Conservation (phyloP, 306 rosid genomes). For the Mimosa pudica region DNA sequence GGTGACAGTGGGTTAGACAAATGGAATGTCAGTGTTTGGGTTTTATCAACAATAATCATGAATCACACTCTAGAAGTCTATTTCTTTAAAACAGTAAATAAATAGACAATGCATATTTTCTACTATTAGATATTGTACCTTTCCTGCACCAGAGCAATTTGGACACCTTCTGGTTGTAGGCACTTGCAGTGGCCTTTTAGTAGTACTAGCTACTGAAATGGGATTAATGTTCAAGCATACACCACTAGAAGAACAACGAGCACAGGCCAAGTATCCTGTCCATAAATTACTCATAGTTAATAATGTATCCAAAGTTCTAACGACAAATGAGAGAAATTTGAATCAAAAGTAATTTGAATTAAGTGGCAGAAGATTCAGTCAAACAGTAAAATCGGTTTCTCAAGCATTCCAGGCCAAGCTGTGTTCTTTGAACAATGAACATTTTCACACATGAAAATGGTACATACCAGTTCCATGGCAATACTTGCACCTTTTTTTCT, state of each 20-base stretch:
- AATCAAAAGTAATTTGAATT: slow-evolving; percentile 25
- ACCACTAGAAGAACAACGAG: slow-evolving; percentile 89
- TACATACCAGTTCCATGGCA: slow-evolving; percentile 86
- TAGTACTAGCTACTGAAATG: slow-evolving; percentile 54
- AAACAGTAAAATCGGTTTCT: slow-evolving; percentile 5
- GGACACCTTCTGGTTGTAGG: slow-evolving; percentile 60
- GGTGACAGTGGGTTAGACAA: neutral
- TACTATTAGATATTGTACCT: slow-evolving; percentile 52
- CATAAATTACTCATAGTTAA: slow-evolving; percentile 24
- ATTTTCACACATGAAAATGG: neutral
- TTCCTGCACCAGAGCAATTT: slow-evolving; percentile 87
- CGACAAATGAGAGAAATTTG: slow-evolving; percentile 5
- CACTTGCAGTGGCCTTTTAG: slow-evolving; percentile 54
- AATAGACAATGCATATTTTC: neutral
- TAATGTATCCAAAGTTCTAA: neutral
- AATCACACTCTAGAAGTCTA: neutral
- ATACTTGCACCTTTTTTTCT: slow-evolving; percentile 91
- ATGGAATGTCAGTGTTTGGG: neutral
- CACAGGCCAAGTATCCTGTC: slow-evolving; percentile 92
- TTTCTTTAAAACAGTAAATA: neutral
- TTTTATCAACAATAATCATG: neutral
- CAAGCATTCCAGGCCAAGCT: slow-evolving; percentile 13
- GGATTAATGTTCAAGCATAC: slow-evolving; percentile 67
- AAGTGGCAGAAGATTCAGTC: slow-evolving; percentile 2
- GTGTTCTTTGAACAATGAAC: slow-evolving; percentile 20